These are phyloP conservation scores for Trichophyton simii DNA, from an alignment of 2,329 filamentous ascomycete species.

Conservation along the genomic window DNA sequence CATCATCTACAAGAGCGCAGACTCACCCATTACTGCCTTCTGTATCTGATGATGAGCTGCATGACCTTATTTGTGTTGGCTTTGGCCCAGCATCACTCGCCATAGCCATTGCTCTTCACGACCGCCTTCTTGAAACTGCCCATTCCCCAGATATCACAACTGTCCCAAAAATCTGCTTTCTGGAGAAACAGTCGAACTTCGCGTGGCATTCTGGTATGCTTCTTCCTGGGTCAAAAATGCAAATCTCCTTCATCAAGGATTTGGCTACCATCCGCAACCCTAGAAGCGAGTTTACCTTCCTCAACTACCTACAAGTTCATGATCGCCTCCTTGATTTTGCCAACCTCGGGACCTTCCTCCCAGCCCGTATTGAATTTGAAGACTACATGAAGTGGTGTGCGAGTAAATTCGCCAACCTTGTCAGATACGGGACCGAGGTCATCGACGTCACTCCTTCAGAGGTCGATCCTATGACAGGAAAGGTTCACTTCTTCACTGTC, in stretches of 20 bases:
- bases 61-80: slow-evolving; percentile 80
- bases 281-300: slow-evolving; percentile 80
- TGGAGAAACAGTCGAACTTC: slow-evolving; percentile 73
- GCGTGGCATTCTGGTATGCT: slow-evolving; percentile 95
- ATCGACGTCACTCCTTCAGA: slow-evolving; percentile 53
- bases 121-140: slow-evolving; percentile 47
- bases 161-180: slow-evolving; percentile 63
- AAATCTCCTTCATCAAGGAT: slow-evolving; percentile 95
- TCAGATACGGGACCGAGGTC: slow-evolving; percentile 68
- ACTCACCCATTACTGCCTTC: slow-evolving; percentile 30
- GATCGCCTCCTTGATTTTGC: slow-evolving; percentile 77
- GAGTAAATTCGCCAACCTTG: slow-evolving; percentile 57
- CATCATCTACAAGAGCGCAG: not conserved
- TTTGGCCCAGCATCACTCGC: slow-evolving; percentile 87
- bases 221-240: slow-evolving; percentile 84
- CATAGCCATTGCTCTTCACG: slow-evolving; percentile 77
- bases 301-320: slow-evolving; percentile 81
- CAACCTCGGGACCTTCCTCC: slow-evolving; percentile 80
- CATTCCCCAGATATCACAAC: slow-evolving; percentile 25
- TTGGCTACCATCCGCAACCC: slow-evolving; percentile 81
- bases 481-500: slow-evolving; percentile 55
- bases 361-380: slow-evolving; percentile 76
- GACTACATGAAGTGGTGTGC: slow-evolving; percentile 94
- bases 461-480: slow-evolving; percentile 32
- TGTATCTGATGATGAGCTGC: slow-evolving; percentile 50